Evolutionary conservation across 164 flowering plant genomes (phyloP).

Genomic region (Tetrastigma voinierianum): DNA sequence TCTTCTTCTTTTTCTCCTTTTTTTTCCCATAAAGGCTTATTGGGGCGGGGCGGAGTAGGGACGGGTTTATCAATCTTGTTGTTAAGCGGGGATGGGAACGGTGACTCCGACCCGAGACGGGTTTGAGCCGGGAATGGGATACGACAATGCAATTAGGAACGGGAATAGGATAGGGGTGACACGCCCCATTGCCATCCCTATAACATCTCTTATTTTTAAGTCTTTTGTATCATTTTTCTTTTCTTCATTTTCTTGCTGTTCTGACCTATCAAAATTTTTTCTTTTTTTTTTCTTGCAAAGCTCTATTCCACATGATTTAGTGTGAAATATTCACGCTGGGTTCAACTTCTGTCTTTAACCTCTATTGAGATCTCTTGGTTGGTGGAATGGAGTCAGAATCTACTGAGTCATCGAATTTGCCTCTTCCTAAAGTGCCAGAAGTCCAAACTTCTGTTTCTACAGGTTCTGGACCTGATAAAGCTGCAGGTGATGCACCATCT

Average conservation of each 20-base stretch:
- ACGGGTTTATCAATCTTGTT: no score
- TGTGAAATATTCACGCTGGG: not conserved
- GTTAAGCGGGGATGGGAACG: no score
- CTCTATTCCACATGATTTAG: not conserved
- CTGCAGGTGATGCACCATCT: conserved; percentile 44
- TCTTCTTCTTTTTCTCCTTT: no score
- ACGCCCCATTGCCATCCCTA: no score
- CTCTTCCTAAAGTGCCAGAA: conserved; percentile 32
- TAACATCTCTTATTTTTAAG: not conserved
- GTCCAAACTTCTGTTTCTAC: conserved; percentile 24
- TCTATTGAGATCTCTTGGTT: conserved; percentile 9
- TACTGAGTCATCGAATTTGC: conserved; percentile 31
- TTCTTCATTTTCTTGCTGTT: not conserved
- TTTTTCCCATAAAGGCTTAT: no score
- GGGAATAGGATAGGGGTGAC: no score
- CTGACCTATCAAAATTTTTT: no score
- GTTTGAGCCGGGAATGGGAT: no score
- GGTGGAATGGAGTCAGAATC: conserved; percentile 45
- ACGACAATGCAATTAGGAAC: no score
- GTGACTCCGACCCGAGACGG: no score
- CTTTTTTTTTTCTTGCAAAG: not conserved
- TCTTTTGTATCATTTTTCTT: not conserved
- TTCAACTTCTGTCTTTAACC: not conserved
- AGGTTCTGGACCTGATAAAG: conserved; percentile 36
- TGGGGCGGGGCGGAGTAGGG: no score